A percentile compares a stretch with the other conserved stretches of the same genome.
These are phyloP conservation scores for Carnegiea gigantea DNA, from an alignment of 179 eudicot genomes.

Conservation along the genomic window DNA sequence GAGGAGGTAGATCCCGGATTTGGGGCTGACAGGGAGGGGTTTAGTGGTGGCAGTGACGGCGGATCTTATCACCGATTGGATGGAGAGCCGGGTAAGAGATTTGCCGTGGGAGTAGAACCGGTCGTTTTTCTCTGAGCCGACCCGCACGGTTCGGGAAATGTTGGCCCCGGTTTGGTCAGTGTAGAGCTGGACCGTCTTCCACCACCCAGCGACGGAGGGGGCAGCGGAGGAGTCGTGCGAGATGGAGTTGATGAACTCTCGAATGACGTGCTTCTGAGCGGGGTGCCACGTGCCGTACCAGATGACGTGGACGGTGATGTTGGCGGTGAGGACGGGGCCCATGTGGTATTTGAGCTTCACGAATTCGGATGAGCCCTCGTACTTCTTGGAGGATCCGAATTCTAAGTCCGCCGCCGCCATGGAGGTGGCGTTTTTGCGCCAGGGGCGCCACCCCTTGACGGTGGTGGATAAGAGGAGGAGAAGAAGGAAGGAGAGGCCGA, in stretches of 20 bases:
- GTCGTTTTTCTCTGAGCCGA: constrained; percentile 72
- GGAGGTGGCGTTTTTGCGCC: constrained; percentile 37
- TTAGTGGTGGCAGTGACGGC: constrained; percentile 64
- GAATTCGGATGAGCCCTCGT: constrained; percentile 78
- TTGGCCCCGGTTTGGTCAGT: constrained; percentile 86
- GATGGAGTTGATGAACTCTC: constrained; percentile 70
- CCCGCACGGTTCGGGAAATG: constrained; percentile 50
- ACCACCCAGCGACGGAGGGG: constrained; percentile 80
- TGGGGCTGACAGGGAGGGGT: constrained; percentile 67
- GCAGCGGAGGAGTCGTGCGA: constrained; percentile 42
- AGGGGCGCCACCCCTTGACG: constrained; percentile 59
- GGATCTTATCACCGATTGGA: constrained; percentile 70
- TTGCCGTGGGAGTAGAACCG: constrained; percentile 86
- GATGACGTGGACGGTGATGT: constrained; percentile 65
- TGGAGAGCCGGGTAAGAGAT: constrained; percentile 63
- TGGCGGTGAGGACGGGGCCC: constrained; percentile 86
- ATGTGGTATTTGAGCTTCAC: constrained; percentile 74
- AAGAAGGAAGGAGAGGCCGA: constrained; percentile 10
- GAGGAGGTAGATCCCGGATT: constrained; percentile 61
- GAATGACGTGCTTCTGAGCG: constrained; percentile 69
- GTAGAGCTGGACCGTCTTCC: constrained; percentile 76
- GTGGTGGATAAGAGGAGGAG: constrained; percentile 23
- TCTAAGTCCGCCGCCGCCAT: constrained; percentile 25
- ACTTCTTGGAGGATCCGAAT: constrained; percentile 55
- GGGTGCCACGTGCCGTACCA: constrained; percentile 81